A percentile compares a stretch with the other conserved stretches of the same genome.
Conservation (phyloP, 169 alveolate genomes). For the Cryptosporidium tyzzeri region DNA sequence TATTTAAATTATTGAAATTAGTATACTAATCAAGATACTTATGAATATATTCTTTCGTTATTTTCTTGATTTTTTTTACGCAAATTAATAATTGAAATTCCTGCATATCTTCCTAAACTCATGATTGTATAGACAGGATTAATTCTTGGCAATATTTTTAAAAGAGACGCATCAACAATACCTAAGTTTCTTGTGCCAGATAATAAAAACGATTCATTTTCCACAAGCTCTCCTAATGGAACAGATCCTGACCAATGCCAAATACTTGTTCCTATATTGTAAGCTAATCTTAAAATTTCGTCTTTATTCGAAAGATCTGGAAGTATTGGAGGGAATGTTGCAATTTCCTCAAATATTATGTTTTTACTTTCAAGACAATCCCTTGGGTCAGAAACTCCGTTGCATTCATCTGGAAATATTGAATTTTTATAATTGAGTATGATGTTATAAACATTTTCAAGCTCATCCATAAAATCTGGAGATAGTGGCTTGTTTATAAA, state of each 20-base stretch:
- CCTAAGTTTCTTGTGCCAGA: constrained; percentile 56
- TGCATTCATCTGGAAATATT: constrained; percentile 45
- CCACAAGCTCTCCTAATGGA: constrained; percentile 68
- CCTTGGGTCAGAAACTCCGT: neutral
- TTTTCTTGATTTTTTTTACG: constrained; percentile 7
- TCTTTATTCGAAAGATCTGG: constrained; percentile 58
- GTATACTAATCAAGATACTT: neutral
- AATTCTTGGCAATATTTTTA: constrained; percentile 53
- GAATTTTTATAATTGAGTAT: constrained; percentile 25
- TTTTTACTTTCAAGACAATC: constrained; percentile 30
- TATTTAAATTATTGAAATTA: neutral
- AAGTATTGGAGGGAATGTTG: constrained; percentile 75
- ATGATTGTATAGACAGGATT: constrained; percentile 51
- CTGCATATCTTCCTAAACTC: constrained; percentile 72
- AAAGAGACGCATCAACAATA: constrained; percentile 63
- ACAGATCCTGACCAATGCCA: constrained; percentile 76
- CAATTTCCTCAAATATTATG: constrained; percentile 55
- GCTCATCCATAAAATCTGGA: constrained; percentile 50
- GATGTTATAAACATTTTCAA: constrained; percentile 44
- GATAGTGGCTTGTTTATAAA: constrained; percentile 34
- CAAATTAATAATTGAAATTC: constrained; percentile 38
- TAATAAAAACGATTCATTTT: constrained; percentile 50
- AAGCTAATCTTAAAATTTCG: constrained; percentile 56
- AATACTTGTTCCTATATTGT: constrained; percentile 63
- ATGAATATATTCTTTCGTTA: neutral